These are phyloP conservation scores for Russula sp. DNA, from an alignment of 768 basidiomycete genomes.

Conservation along the genomic window DNA sequence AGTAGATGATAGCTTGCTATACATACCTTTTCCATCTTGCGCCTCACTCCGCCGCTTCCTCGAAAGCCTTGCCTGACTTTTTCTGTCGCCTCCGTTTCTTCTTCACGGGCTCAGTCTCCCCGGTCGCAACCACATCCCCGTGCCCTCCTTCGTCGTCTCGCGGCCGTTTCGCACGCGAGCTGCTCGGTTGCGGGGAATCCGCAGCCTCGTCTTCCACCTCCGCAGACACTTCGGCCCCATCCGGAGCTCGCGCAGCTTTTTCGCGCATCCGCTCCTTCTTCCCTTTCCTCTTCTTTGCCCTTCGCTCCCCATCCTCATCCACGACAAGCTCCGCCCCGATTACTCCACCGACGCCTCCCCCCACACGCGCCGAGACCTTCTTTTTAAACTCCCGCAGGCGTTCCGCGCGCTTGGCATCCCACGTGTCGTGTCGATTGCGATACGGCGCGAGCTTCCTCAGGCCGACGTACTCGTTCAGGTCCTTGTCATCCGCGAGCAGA, in stretches of 20 bases:
- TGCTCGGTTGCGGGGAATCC: background rate
- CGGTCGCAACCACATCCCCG: slow-evolving; percentile 12
- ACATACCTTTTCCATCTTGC: background rate
- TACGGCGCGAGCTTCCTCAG: slow-evolving; percentile 92
- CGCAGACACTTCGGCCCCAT: slow-evolving; percentile 24
- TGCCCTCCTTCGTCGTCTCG: slow-evolving; percentile 7
- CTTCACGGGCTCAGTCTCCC: slow-evolving; percentile 28
- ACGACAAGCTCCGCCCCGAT: slow-evolving; percentile 16
- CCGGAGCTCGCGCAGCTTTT: slow-evolving; percentile 34
- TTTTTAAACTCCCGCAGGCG: slow-evolving; percentile 69
- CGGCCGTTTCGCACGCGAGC: background rate
- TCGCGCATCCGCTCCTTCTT: slow-evolving; percentile 61
- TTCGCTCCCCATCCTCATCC: slow-evolving; percentile 29
- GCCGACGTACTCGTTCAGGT: slow-evolving; percentile 87
- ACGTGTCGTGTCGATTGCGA: slow-evolving; percentile 51
- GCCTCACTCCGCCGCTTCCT: background rate
- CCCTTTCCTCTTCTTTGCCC: slow-evolving; percentile 57
- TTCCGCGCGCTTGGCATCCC: slow-evolving; percentile 58
- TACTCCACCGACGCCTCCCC: slow-evolving; percentile 20
- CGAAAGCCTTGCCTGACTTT: slow-evolving; percentile 25
- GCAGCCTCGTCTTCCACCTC: slow-evolving; percentile 15
- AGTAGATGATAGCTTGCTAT: background rate
- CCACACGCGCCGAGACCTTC: slow-evolving; percentile 44
- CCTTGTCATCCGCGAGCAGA: slow-evolving; percentile 83
- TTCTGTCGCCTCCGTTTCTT: slow-evolving; percentile 41